phyloP scores from a whole-genome alignment of 2,329 filamentous ascomycete species.

The Cytospora schulzeri region DNA sequence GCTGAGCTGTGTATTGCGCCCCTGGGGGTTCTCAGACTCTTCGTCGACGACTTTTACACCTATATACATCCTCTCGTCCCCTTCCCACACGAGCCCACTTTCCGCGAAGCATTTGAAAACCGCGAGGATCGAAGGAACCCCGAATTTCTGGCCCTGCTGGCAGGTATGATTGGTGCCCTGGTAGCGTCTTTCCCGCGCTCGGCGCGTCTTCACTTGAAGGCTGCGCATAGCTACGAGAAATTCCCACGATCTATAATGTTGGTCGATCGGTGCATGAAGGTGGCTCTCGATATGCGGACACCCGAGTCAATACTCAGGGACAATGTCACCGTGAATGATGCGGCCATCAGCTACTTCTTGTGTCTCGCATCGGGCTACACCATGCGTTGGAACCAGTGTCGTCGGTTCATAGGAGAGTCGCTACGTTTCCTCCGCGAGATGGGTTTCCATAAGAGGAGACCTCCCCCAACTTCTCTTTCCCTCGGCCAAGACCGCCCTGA shows the following conservation, averaged over 20 bases:
- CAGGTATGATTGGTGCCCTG: constrained; percentile 74
- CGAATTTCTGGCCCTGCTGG: constrained; percentile 69
- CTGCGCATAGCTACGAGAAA: constrained; percentile 62
- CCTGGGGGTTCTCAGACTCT: constrained; percentile 64
- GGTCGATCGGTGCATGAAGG: constrained; percentile 69
- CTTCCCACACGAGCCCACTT: constrained; percentile 78
- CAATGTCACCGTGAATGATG: constrained; percentile 53
- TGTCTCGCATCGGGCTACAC: constrained; percentile 68
- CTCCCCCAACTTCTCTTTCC: constrained; percentile 39
- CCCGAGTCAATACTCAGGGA: constrained; percentile 51
- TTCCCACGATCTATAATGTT: constrained; percentile 71
- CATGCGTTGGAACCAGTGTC: constrained; percentile 66
- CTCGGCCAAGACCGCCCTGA: constrained; percentile 46
- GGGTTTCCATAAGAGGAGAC: constrained; percentile 60
- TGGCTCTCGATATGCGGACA: constrained; percentile 69
- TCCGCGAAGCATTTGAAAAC: constrained; percentile 67
- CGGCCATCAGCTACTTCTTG: constrained; percentile 76
- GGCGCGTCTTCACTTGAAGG: constrained; percentile 69
- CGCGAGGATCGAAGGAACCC: constrained; percentile 68
- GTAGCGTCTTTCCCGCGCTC: constrained; percentile 76
- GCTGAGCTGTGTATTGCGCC: constrained; percentile 70
- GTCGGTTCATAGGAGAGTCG: constrained; percentile 73
- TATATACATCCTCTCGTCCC: constrained; percentile 78
- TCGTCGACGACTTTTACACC: constrained; percentile 82
- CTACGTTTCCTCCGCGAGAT: constrained; percentile 69